Evolutionary conservation across 441 rosid species (phyloP), one percentile per base, ranked within the genome.

Genomic region (Pelargonium cotyledonis): DNA sequence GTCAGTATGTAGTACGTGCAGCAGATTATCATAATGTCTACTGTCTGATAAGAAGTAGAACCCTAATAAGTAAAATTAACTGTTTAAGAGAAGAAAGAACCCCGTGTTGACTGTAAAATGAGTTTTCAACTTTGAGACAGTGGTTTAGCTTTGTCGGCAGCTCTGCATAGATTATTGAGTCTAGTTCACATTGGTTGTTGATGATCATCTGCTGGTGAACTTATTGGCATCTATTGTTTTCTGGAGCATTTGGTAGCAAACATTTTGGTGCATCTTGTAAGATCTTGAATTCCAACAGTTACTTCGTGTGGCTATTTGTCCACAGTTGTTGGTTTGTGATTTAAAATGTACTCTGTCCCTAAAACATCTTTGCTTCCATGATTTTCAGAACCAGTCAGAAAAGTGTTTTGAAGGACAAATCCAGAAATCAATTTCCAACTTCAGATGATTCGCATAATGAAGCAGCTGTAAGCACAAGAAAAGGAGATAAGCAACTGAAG

Each of bases 401-500:
- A 74, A 76, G 76, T 40, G 55, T 63, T 41, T 51, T 19, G 46
- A 76, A 84, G 82, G 87, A 74, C 64, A 86, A 83, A 73, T 65
- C 65, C 74, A 78, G 65, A 66, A 82, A 71, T 75, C 76, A 75
- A 69, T 68, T 73, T 74, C 57, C 60, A 77, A 76, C 82, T 62
- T 75, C 78, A 44, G 82, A 83, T 68, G 70, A 76, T 79, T 80
- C 38, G 58, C 81, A 10, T 58, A 75, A 72, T 68, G 51, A 49
- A 62, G 82, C 62, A 16, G 65, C 75, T 38, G 41, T 38, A 71
- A 85, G 72, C 74, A 65, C 72, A 49, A 75, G 69, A 74, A 85
- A 81, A 71, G 88, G 82, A 67, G 91, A 85, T 60, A 84, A 72
- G 80, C 68, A 85, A 68, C 85, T 67, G 43, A 87, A 80, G 78